A percentile compares a stretch with the other conserved stretches of the same genome.
Conservation (phyloP, 306 rosid genomes). For the Betula pendula region DNA sequence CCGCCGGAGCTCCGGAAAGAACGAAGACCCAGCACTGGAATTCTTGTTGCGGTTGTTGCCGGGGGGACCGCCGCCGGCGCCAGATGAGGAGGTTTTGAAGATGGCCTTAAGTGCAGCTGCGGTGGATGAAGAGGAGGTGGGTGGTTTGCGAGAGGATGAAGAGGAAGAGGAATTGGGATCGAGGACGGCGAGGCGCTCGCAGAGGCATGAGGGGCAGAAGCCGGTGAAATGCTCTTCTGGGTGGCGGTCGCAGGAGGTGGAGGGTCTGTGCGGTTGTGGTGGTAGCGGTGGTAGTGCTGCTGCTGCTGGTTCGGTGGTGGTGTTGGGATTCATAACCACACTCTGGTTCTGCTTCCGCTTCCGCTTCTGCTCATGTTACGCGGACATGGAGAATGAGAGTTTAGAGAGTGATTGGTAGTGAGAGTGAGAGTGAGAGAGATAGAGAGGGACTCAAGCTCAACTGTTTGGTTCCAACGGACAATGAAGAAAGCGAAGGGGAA, state of each 20-base stretch:
- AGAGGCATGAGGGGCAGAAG: conserved; percentile 98
- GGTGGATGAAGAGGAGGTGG: conserved; percentile 73
- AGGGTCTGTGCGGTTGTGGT: conserved; percentile 67
- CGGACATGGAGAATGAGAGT: neutral
- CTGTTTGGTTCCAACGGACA: conserved; percentile 79
- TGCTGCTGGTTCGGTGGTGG: conserved; percentile 37
- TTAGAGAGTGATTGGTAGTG: conserved; percentile 21
- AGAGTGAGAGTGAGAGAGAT: conserved; percentile 13
- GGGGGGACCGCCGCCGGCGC: conserved; percentile 30
- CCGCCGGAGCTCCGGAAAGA: conserved; percentile 90
- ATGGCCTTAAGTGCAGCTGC: conserved; percentile 93
- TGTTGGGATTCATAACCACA: conserved; percentile 74
- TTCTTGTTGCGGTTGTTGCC: conserved; percentile 27
- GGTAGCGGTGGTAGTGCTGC: conserved; percentile 49
- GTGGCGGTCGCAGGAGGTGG: conserved; percentile 81
- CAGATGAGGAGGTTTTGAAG: conserved; percentile 54
- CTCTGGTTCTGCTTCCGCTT: conserved; percentile 12
- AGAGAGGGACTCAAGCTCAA: conserved; percentile 18
- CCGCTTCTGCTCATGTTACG: conserved; percentile 67
- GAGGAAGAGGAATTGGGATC: conserved; percentile 57
- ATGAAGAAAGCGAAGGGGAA: conserved; percentile 22
- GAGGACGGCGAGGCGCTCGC: conserved; percentile 94
- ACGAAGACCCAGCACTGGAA: conserved; percentile 37
- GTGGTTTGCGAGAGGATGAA: conserved; percentile 60
- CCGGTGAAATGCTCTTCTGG: conserved; percentile 92